Evolutionary conservation across 2,329 filamentous ascomycete genomes (phyloP).

Genomic region (Stemphylium beticola): DNA sequence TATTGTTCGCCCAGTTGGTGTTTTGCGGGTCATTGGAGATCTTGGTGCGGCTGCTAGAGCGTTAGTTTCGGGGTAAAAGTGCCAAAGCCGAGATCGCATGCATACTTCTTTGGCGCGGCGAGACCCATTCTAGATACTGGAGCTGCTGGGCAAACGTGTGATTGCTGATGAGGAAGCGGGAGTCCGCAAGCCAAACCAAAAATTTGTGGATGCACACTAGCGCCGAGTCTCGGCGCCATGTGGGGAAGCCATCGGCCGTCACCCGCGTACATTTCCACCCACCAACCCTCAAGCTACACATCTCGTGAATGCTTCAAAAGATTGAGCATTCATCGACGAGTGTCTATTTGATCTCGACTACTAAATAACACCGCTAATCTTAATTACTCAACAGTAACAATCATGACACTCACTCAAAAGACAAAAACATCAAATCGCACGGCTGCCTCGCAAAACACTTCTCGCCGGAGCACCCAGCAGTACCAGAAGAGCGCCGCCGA

Average conservation of each 20-base stretch:
- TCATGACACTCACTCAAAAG: constrained; percentile 23
- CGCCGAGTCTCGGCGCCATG: constrained; percentile 39
- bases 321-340: background rate
- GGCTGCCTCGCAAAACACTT: constrained; percentile 1
- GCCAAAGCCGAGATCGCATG: background rate
- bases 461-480: constrained; percentile 17
- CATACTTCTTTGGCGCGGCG: constrained; percentile 70
- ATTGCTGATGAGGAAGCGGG: constrained; percentile 15
- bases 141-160: background rate
- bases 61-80: constrained; percentile 17
- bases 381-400: constrained; percentile 17
- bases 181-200: constrained; percentile 26
- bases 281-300: background rate
- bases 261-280: background rate
- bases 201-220: constrained; percentile 39
- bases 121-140: constrained; percentile 65
- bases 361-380: constrained; percentile 17
- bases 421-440: constrained; percentile 18
- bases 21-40: constrained; percentile 94
- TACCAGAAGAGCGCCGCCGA: constrained; percentile 8
- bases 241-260: constrained; percentile 17
- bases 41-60: constrained; percentile 63
- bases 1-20: constrained; percentile 86
- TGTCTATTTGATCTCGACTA: constrained; percentile 2
- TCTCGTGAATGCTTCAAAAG: background rate